Evolutionary conservation across 176 grass and related monocot species (phyloP), one percentile per base, ranked within the genome.

Genomic region (Puccinellia tenuiflora): DNA sequence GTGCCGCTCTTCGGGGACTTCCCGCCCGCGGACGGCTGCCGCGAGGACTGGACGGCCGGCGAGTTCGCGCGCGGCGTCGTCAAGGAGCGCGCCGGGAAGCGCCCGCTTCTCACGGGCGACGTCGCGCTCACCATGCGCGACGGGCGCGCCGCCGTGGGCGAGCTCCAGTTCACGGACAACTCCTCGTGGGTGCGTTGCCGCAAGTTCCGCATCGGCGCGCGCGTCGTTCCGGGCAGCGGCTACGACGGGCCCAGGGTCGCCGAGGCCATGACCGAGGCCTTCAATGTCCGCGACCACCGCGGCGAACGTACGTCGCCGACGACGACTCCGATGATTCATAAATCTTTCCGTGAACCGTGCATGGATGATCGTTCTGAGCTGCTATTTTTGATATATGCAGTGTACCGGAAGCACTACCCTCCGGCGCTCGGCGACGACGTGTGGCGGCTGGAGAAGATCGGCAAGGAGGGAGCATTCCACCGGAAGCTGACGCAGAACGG

Each of bases 111-210:
- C 25, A 87, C 89, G 1, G 97, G 97, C 33, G 97, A 99, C 1
- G 91, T 94, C 5, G 75, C 9, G 43, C 62, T 94, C 24, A 87
- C 83, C 64, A 76, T 96, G 78, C 67, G 80, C 0, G 91, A 96
- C 25, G 93, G 89, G 1, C 60, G 40, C 22, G 91, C 59, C 30
- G 9, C 17, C 14, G 87, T 96, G 0, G 40, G 42, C 16, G 93
- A 99, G 1, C 97, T 99, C n/a, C 86, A 86, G 46, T 92, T 99
- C 83, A 99, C 97, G 0, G 97, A 99, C 37, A 99, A 99, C 59
- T 93, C 93, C 4, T 96, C 93, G 2, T 99, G 97, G 97, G 84
- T 92, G 1, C 79, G 91, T 3, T 90, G 97, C 81, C 77, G 97
- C 43, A 87, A 76, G 84, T 99, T 99, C 76, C 88, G 91, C 56